Evolutionary conservation across 2,329 filamentous ascomycete species (phyloP).

Genomic region (Penicillium sp.): DNA sequence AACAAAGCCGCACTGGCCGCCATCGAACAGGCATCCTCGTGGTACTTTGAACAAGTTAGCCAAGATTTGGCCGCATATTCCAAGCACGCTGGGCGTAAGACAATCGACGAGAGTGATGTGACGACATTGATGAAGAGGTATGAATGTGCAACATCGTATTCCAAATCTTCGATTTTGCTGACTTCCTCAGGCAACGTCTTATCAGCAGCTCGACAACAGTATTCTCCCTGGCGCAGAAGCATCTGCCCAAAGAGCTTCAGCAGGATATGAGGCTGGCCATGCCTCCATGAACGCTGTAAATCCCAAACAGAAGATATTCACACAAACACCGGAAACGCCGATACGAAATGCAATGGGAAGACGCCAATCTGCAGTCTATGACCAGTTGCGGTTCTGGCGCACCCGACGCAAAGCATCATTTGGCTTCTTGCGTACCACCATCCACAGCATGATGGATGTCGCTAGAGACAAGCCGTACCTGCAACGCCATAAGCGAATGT

Average conservation of each 20-base stretch:
- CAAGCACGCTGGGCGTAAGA: slow-evolving; percentile 77
- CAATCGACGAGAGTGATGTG: slow-evolving; percentile 83
- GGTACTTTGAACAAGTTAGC: slow-evolving; percentile 87
- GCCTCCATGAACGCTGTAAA: slow-evolving; percentile 34
- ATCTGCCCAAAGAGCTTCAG: slow-evolving; percentile 78
- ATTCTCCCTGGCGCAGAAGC: slow-evolving; percentile 81
- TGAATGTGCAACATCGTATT: slow-evolving; percentile 33
- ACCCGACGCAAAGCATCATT: slow-evolving; percentile 72
- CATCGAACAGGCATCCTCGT: slow-evolving; percentile 79
- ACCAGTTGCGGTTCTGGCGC: slow-evolving; percentile 75
- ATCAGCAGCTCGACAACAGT: slow-evolving; percentile 70
- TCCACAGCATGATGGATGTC: slow-evolving; percentile 93
- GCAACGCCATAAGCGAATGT: slow-evolving; percentile 26
- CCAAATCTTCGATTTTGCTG: slow-evolving; percentile 24
- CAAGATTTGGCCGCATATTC: slow-evolving; percentile 80
- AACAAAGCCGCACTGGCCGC: slow-evolving; percentile 72
- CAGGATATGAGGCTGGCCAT: slow-evolving; percentile 67
- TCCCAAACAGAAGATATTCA: slow-evolving; percentile 13
- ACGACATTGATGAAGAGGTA: slow-evolving; percentile 81
- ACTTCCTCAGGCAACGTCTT: slow-evolving; percentile 70
- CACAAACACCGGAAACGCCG: slow-evolving; percentile 43
- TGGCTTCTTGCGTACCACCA: slow-evolving; percentile 86
- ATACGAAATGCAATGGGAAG: slow-evolving; percentile 13
- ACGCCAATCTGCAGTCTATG: slow-evolving; percentile 23
- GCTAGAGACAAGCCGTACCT: slow-evolving; percentile 86